phyloP scores from a whole-genome alignment of 352 stramenopile species.

The Phytopythium sindhum region DNA sequence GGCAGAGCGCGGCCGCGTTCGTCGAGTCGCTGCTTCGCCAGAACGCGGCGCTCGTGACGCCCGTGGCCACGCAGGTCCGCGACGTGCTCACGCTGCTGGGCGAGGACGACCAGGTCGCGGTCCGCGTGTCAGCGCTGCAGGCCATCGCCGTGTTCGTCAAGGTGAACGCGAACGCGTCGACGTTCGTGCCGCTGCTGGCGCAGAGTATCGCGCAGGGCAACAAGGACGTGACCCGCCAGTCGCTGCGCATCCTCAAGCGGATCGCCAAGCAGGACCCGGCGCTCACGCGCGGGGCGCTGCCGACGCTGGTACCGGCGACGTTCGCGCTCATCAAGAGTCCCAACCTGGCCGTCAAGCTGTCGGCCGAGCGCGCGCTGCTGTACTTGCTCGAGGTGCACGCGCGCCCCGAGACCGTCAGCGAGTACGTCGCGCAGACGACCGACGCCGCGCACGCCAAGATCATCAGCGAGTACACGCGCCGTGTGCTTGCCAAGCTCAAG shows the following conservation, averaged over 20 bases:
- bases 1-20: constrained; percentile 66
- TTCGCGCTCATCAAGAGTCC: constrained; percentile 88
- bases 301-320: constrained; percentile 64
- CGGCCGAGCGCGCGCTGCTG: constrained; percentile 79
- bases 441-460: constrained; percentile 71
- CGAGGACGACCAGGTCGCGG: constrained; percentile 61
- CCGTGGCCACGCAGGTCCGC: constrained; percentile 20
- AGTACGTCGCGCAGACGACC: constrained; percentile 48
- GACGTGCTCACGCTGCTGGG: constrained; percentile 39
- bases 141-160: constrained; percentile 62
- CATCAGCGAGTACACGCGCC: constrained; percentile 83
- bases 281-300: constrained; percentile 46
- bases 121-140: constrained; percentile 51
- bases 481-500: constrained; percentile 86
- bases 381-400: constrained; percentile 86
- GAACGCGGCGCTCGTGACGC: constrained; percentile 32
- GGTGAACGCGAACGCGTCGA: constrained; percentile 23
- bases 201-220: constrained; percentile 61
- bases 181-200: constrained; percentile 59
- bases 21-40: constrained; percentile 47
- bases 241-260: constrained; percentile 71
- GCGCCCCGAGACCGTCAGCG: constrained; percentile 70
- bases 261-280: constrained; percentile 66
- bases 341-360: constrained; percentile 87
- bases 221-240: constrained; percentile 78